phyloP scores from a whole-genome alignment of 768 basidiomycete genomes.

The Paxillus rubicundulus region DNA sequence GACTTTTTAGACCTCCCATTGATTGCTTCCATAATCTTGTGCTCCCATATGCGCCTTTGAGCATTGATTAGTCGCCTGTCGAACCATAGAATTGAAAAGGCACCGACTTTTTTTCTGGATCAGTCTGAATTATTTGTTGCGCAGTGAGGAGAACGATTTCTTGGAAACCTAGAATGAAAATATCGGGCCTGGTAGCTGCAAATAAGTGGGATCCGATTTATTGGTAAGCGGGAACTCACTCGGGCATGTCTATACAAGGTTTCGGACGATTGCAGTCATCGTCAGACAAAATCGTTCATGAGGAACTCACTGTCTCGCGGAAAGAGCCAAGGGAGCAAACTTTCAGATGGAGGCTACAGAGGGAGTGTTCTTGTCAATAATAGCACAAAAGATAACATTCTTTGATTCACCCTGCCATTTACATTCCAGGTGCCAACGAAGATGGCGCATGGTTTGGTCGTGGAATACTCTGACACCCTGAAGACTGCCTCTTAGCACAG shows the following conservation, averaged over 20 bases:
- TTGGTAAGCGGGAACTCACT: constrained; percentile 10
- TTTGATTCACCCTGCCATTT: constrained; percentile 70
- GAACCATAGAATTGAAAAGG: background rate
- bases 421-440: constrained; percentile 96
- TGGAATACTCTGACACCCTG: constrained; percentile 83
- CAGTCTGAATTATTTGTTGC: constrained; percentile 93
- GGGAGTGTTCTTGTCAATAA: constrained; percentile 7
- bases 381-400: background rate
- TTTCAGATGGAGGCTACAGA: constrained; percentile 69
- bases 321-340: constrained; percentile 87
- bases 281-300: background rate
- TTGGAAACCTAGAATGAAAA: constrained; percentile 90
- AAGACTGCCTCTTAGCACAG: constrained; percentile 3
- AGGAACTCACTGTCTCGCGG: constrained; percentile 66
- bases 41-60: constrained; percentile 84
- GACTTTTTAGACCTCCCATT: constrained; percentile 66
- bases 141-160: constrained; percentile 98
- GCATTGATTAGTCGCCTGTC: background rate
- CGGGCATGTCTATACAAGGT: constrained; percentile 14
- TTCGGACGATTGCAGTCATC: constrained; percentile 1
- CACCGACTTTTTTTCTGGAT: constrained; percentile 83
- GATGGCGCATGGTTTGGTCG: constrained; percentile 63
- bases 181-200: constrained; percentile 62
- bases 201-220: constrained; percentile 25
- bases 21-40: constrained; percentile 73